phyloP scores from a whole-genome alignment of 192 early-diverging fungal species.

The Umbelopsis vinacea region DNA sequence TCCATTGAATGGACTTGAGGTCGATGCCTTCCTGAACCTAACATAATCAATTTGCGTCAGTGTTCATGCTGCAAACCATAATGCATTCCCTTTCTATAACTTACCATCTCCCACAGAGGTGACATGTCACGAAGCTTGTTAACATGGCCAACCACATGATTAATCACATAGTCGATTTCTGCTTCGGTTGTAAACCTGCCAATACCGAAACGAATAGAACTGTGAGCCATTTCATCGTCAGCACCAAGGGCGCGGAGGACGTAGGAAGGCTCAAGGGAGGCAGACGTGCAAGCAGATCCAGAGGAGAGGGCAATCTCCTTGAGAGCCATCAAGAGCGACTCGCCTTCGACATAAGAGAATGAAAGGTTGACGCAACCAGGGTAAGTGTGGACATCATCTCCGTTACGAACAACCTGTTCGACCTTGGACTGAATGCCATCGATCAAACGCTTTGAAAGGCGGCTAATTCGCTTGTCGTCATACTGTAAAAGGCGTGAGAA shows the following conservation, averaged over 20 bases:
- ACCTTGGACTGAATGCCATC: constrained; percentile 80
- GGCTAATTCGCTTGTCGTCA: constrained; percentile 73
- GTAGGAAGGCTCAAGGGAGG: constrained; percentile 94
- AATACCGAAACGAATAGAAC: constrained; percentile 93
- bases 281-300: constrained; percentile 95
- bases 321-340: constrained; percentile 96
- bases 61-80: not conserved
- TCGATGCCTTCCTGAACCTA: constrained; percentile 89
- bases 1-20: constrained; percentile 90
- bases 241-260: constrained; percentile 96
- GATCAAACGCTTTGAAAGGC: constrained; percentile 79
- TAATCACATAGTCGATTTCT: constrained; percentile 90
- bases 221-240: constrained; percentile 96
- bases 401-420: constrained; percentile 87
- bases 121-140: constrained; percentile 91
- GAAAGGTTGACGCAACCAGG: constrained; percentile 95
- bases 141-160: constrained; percentile 81
- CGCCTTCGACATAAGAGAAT: constrained; percentile 97
- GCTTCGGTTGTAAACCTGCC: constrained; percentile 95
- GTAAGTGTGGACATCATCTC: constrained; percentile 77
- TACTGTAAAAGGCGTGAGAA: constrained; percentile 52
- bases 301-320: constrained; percentile 97
- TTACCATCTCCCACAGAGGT: constrained; percentile 97
- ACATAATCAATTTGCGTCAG: not conserved
- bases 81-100: not conserved